Percentiles rank a stretch among this genome's conserved stretches.
Conservation (phyloP, 768 basidiomycete species). For the Butyriboletus loyo region DNA sequence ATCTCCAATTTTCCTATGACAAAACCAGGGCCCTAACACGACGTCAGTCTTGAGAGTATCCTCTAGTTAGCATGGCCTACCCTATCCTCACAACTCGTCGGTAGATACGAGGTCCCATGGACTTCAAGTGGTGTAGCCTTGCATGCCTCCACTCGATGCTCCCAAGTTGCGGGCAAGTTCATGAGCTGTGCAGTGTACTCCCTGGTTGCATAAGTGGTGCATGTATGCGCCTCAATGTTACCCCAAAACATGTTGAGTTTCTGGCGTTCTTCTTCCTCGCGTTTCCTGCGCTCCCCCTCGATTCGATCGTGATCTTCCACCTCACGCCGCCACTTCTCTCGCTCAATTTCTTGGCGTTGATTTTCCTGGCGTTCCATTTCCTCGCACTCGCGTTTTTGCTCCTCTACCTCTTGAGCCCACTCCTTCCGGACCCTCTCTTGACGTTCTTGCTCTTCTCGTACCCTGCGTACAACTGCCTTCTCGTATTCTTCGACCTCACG, state of each 20-base stretch:
- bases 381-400: constrained; percentile 5
- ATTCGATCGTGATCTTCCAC: constrained; percentile 15
- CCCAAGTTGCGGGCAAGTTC: constrained; percentile 24
- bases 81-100: constrained; percentile 21
- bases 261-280: constrained; percentile 27
- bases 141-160: constrained; percentile 26
- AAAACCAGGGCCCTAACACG: constrained; percentile 12
- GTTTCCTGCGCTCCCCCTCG: constrained; percentile 11
- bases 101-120: constrained; percentile 18
- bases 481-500: constrained; percentile 1
- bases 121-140: constrained; percentile 22
- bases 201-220: constrained; percentile 25
- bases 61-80: background rate
- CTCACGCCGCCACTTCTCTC: constrained; percentile 18
- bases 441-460: constrained; percentile 12
- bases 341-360: constrained; percentile 2
- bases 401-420: constrained; percentile 7
- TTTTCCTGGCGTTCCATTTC: constrained; percentile 12
- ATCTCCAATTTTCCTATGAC: constrained; percentile 24
- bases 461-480: background rate
- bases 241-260: constrained; percentile 28
- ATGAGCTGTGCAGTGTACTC: constrained; percentile 29
- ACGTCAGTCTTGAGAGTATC: background rate
- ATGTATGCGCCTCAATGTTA: constrained; percentile 12
- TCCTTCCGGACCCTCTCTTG: background rate